Evolutionary conservation across 805 yeast genomes (phyloP), one percentile per base, ranked within the genome.

Genomic region (Metschnikowia sp.): DNA sequence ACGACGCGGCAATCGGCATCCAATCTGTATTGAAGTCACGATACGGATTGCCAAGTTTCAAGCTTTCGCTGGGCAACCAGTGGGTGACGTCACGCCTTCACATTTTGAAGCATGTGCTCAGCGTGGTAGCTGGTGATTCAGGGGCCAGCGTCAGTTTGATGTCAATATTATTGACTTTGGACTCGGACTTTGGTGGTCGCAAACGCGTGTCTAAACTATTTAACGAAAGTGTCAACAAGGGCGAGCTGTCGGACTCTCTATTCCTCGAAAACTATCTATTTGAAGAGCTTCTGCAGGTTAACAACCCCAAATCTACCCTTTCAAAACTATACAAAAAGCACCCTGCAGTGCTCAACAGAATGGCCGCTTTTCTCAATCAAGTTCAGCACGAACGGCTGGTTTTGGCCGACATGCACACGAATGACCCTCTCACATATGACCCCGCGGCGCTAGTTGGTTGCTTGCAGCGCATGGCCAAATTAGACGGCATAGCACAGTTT

Each of bases 71-170:
- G 38, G 53, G 55, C 8, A 55, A 52, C 22, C 44, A 43, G 28
- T 55, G 59, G 59, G 50, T 53, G 10, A 30, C 44, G 13, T 43
- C 55, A 9, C 30, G 47, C 11, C 37, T 52, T 18, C 53, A 48
- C 15, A 32, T 55, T 10, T 50, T 49, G 40, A 42, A 50, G 32
- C 55, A 54, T 15, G 36, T 54, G 34, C 46, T 50, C 11, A 44
- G 28, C 45, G 29, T 64, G 63, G 15, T 51, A 3, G 58, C 59
- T 10, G 58, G 61, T n/a, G 66, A 64, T 11, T 45, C 63, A 3
- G 69, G 69, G 9, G 51, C 68, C 19, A 71, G 66, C 35, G 61
- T 72, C 45, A 60, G 66, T 8, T 53, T 70, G 15, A 42, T 72
- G 41, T 57, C 65, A 45, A 38, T 64, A 7, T 40, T 72, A 8